Conservation (phyloP, 2,329 filamentous ascomycete genomes). For the Apiospora rasikravindrae region DNA sequence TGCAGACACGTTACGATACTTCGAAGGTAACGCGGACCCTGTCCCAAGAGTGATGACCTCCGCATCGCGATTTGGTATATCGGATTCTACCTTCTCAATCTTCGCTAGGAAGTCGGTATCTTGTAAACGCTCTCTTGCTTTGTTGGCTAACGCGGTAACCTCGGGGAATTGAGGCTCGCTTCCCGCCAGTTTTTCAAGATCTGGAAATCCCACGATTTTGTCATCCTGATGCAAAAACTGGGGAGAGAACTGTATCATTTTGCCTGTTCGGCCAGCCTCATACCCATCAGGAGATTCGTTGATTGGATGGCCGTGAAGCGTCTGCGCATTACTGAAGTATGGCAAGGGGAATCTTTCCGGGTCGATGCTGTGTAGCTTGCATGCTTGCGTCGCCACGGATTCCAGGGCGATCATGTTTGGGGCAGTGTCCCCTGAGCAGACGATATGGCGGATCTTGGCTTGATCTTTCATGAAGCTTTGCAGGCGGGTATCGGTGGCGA, state of each 20-base stretch:
- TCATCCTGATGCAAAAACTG: slow-evolving; percentile 51
- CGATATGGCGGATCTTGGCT: slow-evolving; percentile 70
- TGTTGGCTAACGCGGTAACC: slow-evolving; percentile 58
- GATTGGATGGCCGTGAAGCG: slow-evolving; percentile 28
- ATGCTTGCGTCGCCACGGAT: slow-evolving; percentile 68
- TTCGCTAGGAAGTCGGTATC: slow-evolving; percentile 37
- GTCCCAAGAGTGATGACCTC: slow-evolving; percentile 90
- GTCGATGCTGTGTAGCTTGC: slow-evolving; percentile 75
- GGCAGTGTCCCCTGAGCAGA: slow-evolving; percentile 76
- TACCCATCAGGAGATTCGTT: slow-evolving; percentile 33
- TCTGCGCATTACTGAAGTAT: slow-evolving; percentile 62
- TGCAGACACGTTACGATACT: slow-evolving; percentile 92
- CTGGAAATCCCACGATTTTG: slow-evolving; percentile 53
- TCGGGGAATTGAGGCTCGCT: slow-evolving; percentile 41
- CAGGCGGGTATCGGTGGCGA: slow-evolving; percentile 67
- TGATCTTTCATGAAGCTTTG: slow-evolving; percentile 71
- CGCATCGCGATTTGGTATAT: slow-evolving; percentile 74
- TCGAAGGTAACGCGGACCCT: slow-evolving; percentile 86
- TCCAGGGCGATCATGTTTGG: slow-evolving; percentile 77
- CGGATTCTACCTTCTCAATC: slow-evolving; percentile 57
- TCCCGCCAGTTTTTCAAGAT: slow-evolving; percentile 49
- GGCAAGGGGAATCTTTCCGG: slow-evolving; percentile 75
- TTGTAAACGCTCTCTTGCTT: slow-evolving; percentile 44
- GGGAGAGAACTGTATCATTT: slow-evolving; percentile 53
- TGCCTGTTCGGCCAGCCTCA: slow-evolving; percentile 50